These are phyloP conservation scores for Trematosphaeria pertusa DNA, from an alignment of 2,329 filamentous ascomycete genomes.

Conservation along the genomic window DNA sequence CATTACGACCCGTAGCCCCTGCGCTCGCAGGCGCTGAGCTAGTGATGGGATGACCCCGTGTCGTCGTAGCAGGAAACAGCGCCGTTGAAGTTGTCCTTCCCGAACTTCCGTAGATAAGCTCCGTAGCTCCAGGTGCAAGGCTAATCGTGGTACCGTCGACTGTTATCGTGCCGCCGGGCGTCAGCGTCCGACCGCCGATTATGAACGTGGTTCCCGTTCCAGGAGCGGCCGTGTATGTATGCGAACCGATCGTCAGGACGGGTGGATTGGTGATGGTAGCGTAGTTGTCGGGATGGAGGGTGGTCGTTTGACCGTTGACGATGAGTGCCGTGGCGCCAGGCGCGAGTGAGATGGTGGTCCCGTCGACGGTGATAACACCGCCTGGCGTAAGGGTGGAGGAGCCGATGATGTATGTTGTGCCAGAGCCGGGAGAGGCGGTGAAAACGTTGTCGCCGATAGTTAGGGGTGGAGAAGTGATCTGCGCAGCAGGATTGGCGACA, in stretches of 20 bases:
- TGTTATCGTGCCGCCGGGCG: slow-evolving; percentile 45
- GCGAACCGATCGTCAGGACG: slow-evolving; percentile 39
- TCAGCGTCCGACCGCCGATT: slow-evolving; percentile 48
- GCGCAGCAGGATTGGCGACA: slow-evolving; percentile 32
- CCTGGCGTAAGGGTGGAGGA: slow-evolving; percentile 49
- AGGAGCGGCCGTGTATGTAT: slow-evolving; percentile 35
- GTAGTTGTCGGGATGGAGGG: slow-evolving; percentile 30
- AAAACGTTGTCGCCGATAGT: slow-evolving; percentile 38
- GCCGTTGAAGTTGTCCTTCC: slow-evolving; percentile 41
- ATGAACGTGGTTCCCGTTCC: slow-evolving; percentile 43
- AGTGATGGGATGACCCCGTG: slow-evolving; percentile 18
- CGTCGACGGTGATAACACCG: slow-evolving; percentile 36
- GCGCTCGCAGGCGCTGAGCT: slow-evolving; percentile 19
- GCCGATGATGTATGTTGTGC: slow-evolving; percentile 46
- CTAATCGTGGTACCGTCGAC: slow-evolving; percentile 42
- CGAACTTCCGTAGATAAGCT: slow-evolving; percentile 44
- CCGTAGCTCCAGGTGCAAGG: slow-evolving; percentile 45
- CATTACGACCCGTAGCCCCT: slow-evolving; percentile 13
- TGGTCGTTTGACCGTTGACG: slow-evolving; percentile 42
- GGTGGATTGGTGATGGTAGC: slow-evolving; percentile 34
- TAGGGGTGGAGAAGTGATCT: slow-evolving; percentile 35
- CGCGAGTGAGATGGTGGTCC: slow-evolving; percentile 39
- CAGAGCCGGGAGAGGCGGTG: slow-evolving; percentile 36
- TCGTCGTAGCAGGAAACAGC: slow-evolving; percentile 50
- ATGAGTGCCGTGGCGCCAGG: slow-evolving; percentile 36